Percentiles rank a stretch among this genome's conserved stretches.
Conservation (phyloP, 208 protist species). For the Trypanosoma boissoni region DNA sequence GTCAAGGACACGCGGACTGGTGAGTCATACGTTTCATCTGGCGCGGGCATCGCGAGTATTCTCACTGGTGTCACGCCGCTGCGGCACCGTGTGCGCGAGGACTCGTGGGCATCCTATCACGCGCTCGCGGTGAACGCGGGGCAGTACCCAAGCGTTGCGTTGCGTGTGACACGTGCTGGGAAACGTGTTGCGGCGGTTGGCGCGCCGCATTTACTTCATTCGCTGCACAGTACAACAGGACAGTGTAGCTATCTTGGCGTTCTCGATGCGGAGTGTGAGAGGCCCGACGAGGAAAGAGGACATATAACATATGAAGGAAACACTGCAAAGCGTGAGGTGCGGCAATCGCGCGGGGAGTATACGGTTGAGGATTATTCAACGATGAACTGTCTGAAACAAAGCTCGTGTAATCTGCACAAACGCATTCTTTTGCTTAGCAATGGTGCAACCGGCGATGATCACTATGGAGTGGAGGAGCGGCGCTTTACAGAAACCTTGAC, state of each 20-base stretch:
- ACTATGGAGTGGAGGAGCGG: constrained; percentile 33
- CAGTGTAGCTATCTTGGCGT: constrained; percentile 51
- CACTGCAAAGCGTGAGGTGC: too few species aligned
- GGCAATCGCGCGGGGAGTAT: too few species aligned
- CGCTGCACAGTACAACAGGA: constrained; percentile 31
- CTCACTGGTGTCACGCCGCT: constrained; percentile 52
- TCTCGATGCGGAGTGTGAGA: constrained; percentile 73
- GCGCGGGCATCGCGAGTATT: constrained; percentile 47
- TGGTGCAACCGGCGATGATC: too few species aligned
- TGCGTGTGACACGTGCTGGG: constrained; percentile 41
- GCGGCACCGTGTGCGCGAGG: constrained; percentile 43
- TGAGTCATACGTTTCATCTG: constrained; percentile 37
- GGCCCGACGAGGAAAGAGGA: neutral
- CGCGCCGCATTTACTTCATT: constrained; percentile 54
- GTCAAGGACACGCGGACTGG: constrained; percentile 41
- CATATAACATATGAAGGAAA: too few species aligned
- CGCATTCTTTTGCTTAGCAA: constrained; percentile 36
- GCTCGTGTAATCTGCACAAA: constrained; percentile 47
- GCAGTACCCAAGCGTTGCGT: constrained; percentile 47
- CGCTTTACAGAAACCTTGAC: constrained; percentile 42
- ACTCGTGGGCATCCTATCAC: constrained; percentile 34
- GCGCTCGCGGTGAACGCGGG: constrained; percentile 38
- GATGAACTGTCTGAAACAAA: constrained; percentile 50
- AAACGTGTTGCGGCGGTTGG: constrained; percentile 42
- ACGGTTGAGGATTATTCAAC: too few species aligned